Evolutionary conservation across 1,139 yeast species (phyloP), one percentile per base, ranked within the genome.

Genomic region (Yamadazyma conglobata): DNA sequence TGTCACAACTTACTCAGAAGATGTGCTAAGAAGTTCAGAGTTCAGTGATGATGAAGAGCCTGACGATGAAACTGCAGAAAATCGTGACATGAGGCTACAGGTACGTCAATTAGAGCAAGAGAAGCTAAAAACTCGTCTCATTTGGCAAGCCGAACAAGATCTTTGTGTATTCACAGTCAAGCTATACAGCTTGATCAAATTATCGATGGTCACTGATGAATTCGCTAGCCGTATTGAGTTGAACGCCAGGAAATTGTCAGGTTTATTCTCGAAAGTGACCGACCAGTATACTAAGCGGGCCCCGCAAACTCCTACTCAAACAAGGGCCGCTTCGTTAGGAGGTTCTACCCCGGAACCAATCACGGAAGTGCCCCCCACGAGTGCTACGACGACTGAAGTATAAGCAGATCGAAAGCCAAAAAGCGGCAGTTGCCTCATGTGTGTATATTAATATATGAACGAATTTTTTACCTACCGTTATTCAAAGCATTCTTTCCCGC

Each of bases 151-250:
- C 5, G 78, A 75, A 41, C 65, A 61, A 34, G 69, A 62, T 14
- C 52, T 82, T n/a, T 67, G 78, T 36, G 58, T 73, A 4, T 75
- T 55, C 38, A 54, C 73, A 0, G 55, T 78, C 16, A 79, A 79
- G 45, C 32, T 82, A 25, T 54, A 69, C 25, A 60, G 70, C 6
- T 53, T 79, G 33, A 44, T 59, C 15, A 68, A 66, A 26, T 42
- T 70, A 13, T 65, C 62, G 1, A 46, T 70, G 35, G 42, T 77
- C 6, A 50, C 54, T 12, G 48, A 47, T 2, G 45, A 39, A 2
- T 29, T 70, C 0, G 34, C 48, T 3, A 37, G 54, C 3, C 62
- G 89, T 48, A 40, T 81, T 10, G 44, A 47, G 9, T 52, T 78
- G 37, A 82, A 82, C 49, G 46, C 57, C 14, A 59, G 53, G 2